These are phyloP conservation scores for Hemileccinum rubropunctum DNA, from an alignment of 768 basidiomycete genomes.

Conservation along the genomic window DNA sequence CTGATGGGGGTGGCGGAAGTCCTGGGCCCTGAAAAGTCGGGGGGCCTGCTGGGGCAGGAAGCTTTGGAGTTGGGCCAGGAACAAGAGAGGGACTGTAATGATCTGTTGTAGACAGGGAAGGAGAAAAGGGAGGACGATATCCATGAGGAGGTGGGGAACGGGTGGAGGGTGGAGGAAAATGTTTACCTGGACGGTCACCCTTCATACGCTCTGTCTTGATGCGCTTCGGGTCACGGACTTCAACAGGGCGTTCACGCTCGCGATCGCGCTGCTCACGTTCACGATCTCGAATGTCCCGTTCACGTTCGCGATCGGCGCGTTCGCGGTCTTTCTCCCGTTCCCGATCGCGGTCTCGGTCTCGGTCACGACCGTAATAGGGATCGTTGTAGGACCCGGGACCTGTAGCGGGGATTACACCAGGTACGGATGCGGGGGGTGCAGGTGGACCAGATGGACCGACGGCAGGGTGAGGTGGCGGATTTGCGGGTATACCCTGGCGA, in stretches of 20 bases:
- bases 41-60: conserved; percentile 27
- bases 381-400: conserved; percentile 35
- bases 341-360: conserved; percentile 39
- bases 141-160: conserved; percentile 35
- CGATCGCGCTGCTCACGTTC: conserved; percentile 40
- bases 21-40: conserved; percentile 36
- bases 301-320: conserved; percentile 36
- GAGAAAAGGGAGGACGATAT: conserved; percentile 25
- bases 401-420: conserved; percentile 27
- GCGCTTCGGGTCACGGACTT: conserved; percentile 57
- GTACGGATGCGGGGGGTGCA: conserved; percentile 29
- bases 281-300: conserved; percentile 36
- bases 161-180: conserved; percentile 19
- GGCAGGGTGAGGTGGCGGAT: conserved; percentile 34
- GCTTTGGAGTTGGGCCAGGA: conserved; percentile 40
- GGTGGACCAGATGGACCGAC: conserved; percentile 35
- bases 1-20: conserved; percentile 34
- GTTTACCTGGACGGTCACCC: conserved; percentile 42
- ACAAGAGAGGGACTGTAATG: conserved; percentile 36
- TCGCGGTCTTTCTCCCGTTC: conserved; percentile 43
- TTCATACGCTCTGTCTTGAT: conserved; percentile 54
- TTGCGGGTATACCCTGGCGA: conserved; percentile 39
- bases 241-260: conserved; percentile 46
- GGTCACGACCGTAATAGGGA: conserved; percentile 38
- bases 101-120: conserved; percentile 27